Evolutionary conservation across 2,329 filamentous ascomycete genomes (phyloP).

Genomic region (Pseudocercospora musae): DNA sequence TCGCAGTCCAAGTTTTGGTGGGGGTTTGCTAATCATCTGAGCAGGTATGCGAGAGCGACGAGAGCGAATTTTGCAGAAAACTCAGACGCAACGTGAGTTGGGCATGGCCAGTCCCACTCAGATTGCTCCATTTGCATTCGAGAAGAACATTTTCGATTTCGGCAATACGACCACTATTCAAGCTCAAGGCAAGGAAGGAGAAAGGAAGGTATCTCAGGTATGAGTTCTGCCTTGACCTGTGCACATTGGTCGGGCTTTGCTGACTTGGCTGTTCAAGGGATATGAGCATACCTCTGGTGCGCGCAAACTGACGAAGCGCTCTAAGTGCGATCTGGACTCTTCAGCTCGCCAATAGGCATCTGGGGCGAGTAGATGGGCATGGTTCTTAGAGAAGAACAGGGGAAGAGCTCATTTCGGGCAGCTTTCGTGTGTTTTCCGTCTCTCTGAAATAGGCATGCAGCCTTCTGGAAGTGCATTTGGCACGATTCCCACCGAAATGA

Average conservation of each 20-base stretch:
- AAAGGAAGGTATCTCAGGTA: background rate
- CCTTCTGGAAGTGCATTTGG: background rate
- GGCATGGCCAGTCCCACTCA: background rate
- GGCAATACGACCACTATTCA: background rate
- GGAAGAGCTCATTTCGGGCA: background rate
- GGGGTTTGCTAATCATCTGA: background rate
- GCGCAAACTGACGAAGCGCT: background rate
- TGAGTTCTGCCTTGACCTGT: background rate
- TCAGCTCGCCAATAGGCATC: background rate
- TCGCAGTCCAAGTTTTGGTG: background rate
- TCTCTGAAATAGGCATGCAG: background rate
- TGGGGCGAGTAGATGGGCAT: background rate
- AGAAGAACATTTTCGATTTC: background rate
- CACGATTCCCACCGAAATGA: too few relatives aligned
- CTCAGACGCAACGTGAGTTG: background rate
- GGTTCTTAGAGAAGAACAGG: background rate
- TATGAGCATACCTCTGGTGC: background rate
- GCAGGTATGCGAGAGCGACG: constrained; percentile 36
- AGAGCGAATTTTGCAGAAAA: constrained; percentile 29
- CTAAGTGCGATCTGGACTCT: background rate
- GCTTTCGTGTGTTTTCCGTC: background rate
- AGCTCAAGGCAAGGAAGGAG: background rate
- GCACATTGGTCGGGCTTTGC: background rate
- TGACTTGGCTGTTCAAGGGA: background rate
- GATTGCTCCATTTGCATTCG: background rate